These are phyloP conservation scores for Carex parvula DNA, from an alignment of 176 grass and related monocot genomes.

Conservation along the genomic window DNA sequence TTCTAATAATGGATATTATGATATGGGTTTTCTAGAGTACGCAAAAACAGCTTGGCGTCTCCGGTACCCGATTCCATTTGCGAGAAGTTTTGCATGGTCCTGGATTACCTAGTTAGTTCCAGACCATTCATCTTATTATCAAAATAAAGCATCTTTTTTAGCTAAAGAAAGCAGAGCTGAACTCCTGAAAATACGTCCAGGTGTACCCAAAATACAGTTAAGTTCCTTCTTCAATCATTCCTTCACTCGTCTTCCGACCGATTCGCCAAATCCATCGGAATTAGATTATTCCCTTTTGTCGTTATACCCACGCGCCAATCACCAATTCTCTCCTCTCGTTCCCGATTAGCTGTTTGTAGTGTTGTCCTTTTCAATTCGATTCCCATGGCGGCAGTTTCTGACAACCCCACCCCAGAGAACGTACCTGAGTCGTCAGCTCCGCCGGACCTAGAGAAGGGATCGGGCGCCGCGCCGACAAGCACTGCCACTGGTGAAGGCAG, in stretches of 20 bases:
- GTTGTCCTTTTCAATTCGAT: background rate
- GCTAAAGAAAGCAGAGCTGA: background rate
- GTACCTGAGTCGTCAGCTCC: conserved; percentile 1
- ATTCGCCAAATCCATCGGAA: conserved; percentile 16
- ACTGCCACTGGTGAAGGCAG: background rate
- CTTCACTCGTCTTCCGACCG: conserved; percentile 19
- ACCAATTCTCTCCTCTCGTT: background rate
- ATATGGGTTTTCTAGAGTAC: background rate
- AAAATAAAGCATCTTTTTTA: background rate
- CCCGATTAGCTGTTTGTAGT: background rate
- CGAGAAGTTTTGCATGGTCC: background rate
- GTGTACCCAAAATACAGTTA: conserved; percentile 1
- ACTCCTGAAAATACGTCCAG: background rate
- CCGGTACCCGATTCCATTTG: background rate
- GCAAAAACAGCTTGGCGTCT: background rate
- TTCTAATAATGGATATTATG: background rate
- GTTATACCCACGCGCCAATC: background rate
- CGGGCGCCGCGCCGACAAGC: background rate
- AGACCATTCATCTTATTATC: background rate
- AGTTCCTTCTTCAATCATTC: conserved; percentile 1
- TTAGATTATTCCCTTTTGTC: background rate
- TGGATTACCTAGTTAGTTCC: background rate
- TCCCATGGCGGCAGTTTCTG: conserved; percentile 10
- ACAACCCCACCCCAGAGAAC: conserved; percentile 1
- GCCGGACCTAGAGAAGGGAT: conserved; percentile 7